phyloP scores from a whole-genome alignment of 2,329 filamentous ascomycete genomes.

The Cercospora beticola region DNA sequence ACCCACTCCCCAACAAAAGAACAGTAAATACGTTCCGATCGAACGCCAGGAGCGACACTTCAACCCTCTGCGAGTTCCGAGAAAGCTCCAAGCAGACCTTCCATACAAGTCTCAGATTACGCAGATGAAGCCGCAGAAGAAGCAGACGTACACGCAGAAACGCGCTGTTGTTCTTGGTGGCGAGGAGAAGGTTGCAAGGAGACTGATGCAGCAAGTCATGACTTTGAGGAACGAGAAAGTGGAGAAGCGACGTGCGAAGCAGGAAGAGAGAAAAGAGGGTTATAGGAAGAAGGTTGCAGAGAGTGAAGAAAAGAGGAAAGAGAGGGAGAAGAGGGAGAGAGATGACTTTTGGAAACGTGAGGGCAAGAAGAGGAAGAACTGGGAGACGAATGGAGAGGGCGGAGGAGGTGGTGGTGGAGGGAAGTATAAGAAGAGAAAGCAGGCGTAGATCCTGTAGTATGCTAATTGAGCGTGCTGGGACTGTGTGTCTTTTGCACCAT shows the following conservation, averaged over 20 bases:
- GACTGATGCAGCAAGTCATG: conserved; percentile 89
- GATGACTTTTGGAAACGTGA: conserved; percentile 92
- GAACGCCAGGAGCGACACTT: conserved; percentile 53
- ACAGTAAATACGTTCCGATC: conserved; percentile 76
- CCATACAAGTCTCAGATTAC: conserved; percentile 92
- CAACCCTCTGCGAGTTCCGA: conserved; percentile 69
- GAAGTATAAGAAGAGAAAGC: conserved; percentile 34
- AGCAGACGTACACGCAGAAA: conserved; percentile 89
- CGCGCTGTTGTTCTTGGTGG: conserved; percentile 77
- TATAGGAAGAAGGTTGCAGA: conserved; percentile 83
- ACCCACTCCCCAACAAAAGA: conserved; percentile 74
- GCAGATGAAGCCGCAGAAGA: conserved; percentile 74
- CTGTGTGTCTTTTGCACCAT: not conserved
- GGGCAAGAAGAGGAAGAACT: conserved; percentile 71
- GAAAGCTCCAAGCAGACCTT: conserved; percentile 75
- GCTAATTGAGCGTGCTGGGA: not conserved
- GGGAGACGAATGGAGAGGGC: conserved; percentile 52
- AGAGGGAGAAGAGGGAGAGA: conserved; percentile 84
- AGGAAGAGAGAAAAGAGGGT: conserved; percentile 79
- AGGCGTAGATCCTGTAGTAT: conserved; percentile 14
- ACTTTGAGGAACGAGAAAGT: conserved; percentile 88
- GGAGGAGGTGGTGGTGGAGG: conserved; percentile 36
- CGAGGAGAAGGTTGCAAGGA: conserved; percentile 85
- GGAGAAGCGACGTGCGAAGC: conserved; percentile 77
- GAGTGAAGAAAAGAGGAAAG: conserved; percentile 78